Evolutionary conservation across 2,329 filamentous ascomycete species (phyloP), one percentile per base, ranked within the genome.

Genomic region (Beauveria scarabaeidicola): DNA sequence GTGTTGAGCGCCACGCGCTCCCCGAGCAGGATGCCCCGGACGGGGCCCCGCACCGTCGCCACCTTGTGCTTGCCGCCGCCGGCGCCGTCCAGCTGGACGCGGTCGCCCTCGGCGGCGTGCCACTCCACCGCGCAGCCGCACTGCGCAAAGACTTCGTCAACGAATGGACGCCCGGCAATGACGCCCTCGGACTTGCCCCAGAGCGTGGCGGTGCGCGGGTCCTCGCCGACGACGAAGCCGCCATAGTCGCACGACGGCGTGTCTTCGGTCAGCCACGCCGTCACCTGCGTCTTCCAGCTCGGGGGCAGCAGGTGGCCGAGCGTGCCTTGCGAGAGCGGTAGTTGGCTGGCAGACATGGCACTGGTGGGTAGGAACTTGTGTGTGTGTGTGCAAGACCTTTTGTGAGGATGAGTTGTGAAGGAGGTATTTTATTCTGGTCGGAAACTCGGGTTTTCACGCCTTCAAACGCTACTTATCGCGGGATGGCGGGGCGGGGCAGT

Each of bases 191-290:
- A 85, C 72, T 89, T 90, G 62, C 81, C 84, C 75, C 82, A 87
- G 43, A 90, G 80, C 5, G 83, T 88, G 21, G 87, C 87, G 15
- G 80, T 83, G 61, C 83, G 82, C 9, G 77, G 73, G 29, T 75
- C 76, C 43, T 89, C 84, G 64, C 94, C 94, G 25, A 99, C 94
- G 7, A 99, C 94, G 73, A 96, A 99, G 62, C 94, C 94, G 68
- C 90, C 94, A 72, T 96, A 97, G 79, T 99, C 94, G 75, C 96
- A 93, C 57, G 90, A 94, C 5, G 94, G 94, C 3, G 91, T 95
- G 77, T 99, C 94, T 76, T 99, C 94, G 69, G 91, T 89, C 15
- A 97, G 87, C 94, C 94, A 99, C 68, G 83, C 77, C 25, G 87
- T 83, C 63, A 97, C 84, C 65, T 87, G 83, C 53, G 86, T 81